Evolutionary conservation across 176 grass and related monocot species (phyloP).

Genomic region (Zea mays): DNA sequence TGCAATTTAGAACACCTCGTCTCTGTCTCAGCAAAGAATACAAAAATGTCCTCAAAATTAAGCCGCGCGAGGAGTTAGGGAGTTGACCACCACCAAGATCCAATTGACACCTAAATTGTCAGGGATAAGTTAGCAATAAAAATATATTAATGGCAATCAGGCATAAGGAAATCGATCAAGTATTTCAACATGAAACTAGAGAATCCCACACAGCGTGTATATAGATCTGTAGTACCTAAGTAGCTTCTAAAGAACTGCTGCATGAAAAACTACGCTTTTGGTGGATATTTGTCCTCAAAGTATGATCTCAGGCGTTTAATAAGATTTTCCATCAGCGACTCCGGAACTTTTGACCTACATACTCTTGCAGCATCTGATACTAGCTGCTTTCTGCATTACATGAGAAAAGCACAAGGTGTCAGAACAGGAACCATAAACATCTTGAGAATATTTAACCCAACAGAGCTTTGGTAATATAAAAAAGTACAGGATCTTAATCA

Average conservation of each 20-base stretch:
- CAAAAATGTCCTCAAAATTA: conserved; percentile 43
- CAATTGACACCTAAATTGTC: conserved; percentile 41
- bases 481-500: conserved; percentile 21
- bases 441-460: conserved; percentile 5
- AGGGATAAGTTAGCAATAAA: conserved; percentile 26
- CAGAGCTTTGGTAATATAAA: neutral
- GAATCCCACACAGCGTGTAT: neutral
- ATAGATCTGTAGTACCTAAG: neutral
- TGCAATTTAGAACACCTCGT: conserved; percentile 28
- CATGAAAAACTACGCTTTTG: conserved; percentile 35
- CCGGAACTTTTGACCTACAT: conserved; percentile 64
- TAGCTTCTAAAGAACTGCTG: conserved; percentile 12
- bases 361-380: conserved; percentile 56
- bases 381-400: conserved; percentile 71
- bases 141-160: conserved; percentile 7
- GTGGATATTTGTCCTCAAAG: conserved; percentile 49
- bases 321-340: conserved; percentile 53
- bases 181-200: neutral
- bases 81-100: conserved; percentile 39
- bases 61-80: conserved; percentile 32
- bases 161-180: conserved; percentile 6
- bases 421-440: conserved; percentile 20
- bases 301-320: conserved; percentile 56
- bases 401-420: conserved; percentile 23
- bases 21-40: conserved; percentile 43